Base-by-base conservation (phyloP, 202 grass and related monocot genomes). In the Carex sylvatica region DNA sequence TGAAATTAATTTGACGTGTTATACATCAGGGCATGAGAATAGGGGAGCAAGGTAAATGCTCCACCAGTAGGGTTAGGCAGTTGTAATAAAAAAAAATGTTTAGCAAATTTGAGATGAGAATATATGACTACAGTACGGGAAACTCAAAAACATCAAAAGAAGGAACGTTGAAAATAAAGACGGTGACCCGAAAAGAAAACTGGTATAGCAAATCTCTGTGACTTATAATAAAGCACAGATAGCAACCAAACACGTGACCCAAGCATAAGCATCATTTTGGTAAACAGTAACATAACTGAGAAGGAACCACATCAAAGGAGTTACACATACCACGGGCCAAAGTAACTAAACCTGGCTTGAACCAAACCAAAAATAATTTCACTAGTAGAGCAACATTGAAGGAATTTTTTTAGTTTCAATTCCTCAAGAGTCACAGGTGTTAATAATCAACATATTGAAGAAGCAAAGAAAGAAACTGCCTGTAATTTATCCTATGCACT, bases 1-100 rank as follows among this genome's bases (percentile, higher is more conserved):
- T 76, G 51, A 76, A 53, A 74, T 35, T 76, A 76, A 33, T 71
- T 47, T n/a, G 55, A 33, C 5, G 72, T n/a, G 33, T 33, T 75
- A 55, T 22, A 47, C 24, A 55, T 54, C 65, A 40, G 33, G 65
- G 6, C 16, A 69, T 20, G 40, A 19, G 16, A 38, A 40, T 68
- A 19, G 35, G 16, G 6, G 35, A 69, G 19, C 31, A 69, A 69
- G 28, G 15, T 2, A 59, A 59, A 9, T 62, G 35, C 65, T 40
- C 16, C 19, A 33, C 51, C 72, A 33, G 12, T 76, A 33, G 72
- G 49, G 2, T 55, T 24, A 56, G 24, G 46, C 49, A 58, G 52
- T 58, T 55, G 15, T 20, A 10, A 31, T 19, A 52, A 15, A 77
- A 56, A n/a, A n/a, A n/a, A n/a, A n/a, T n/a, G n/a, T 55, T 66